These are phyloP conservation scores for Suillus paluster DNA, from an alignment of 768 basidiomycete species.

Conservation along the genomic window DNA sequence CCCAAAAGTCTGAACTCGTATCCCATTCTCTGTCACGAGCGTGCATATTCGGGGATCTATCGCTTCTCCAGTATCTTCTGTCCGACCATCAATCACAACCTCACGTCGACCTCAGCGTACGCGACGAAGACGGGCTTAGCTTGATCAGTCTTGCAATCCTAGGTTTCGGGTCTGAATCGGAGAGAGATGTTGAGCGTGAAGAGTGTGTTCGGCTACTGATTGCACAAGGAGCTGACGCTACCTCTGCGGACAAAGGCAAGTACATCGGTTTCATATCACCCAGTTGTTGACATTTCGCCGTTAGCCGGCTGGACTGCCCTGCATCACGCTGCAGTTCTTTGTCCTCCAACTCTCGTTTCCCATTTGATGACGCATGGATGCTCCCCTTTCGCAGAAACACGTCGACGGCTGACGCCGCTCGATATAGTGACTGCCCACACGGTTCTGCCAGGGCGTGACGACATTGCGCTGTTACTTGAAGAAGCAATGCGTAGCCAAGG, in stretches of 20 bases:
- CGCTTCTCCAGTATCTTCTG: slow-evolving; percentile 73
- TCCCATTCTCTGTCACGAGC: slow-evolving; percentile 76
- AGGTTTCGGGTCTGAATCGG: slow-evolving; percentile 81
- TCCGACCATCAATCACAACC: slow-evolving; percentile 67
- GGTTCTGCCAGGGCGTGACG: slow-evolving; percentile 78
- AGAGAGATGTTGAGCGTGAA: slow-evolving; percentile 87
- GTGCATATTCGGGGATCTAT: slow-evolving; percentile 77
- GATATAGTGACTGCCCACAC: slow-evolving; percentile 90
- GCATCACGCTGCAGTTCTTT: slow-evolving; percentile 87
- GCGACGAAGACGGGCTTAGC: slow-evolving; percentile 87
- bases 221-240: slow-evolving; percentile 74
- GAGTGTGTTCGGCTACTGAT: slow-evolving; percentile 85
- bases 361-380: slow-evolving; percentile 93
- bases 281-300: slow-evolving; percentile 12
- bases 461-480: slow-evolving; percentile 84
- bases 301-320: slow-evolving; percentile 94
- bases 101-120: slow-evolving; percentile 66
- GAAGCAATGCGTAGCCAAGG: slow-evolving; percentile 88
- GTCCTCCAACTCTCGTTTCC: slow-evolving; percentile 90
- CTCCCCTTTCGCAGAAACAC: slow-evolving; percentile 78
- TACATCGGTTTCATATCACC: slow-evolving; percentile 12
- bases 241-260: slow-evolving; percentile 64
- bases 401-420: slow-evolving; percentile 80
- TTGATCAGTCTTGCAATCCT: slow-evolving; percentile 79
- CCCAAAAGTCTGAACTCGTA: slow-evolving; percentile 72